These are phyloP conservation scores for Sclerotinia glacialis DNA, from an alignment of 2,329 filamentous ascomycete genomes.

Conservation along the genomic window DNA sequence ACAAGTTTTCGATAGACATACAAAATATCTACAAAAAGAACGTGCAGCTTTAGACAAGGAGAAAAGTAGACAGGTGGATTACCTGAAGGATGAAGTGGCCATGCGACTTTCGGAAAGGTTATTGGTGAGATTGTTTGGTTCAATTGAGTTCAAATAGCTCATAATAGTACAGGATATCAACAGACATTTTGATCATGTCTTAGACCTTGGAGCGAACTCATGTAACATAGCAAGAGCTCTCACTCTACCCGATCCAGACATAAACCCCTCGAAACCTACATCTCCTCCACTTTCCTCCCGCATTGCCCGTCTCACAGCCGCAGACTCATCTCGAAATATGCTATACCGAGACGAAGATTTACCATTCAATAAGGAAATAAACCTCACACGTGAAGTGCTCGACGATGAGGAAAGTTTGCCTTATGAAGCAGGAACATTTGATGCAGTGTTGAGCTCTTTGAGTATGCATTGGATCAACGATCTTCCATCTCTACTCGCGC, in stretches of 20 bases:
- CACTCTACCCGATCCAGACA: conserved; percentile 65
- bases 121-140: conserved; percentile 52
- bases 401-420: conserved; percentile 71
- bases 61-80: conserved; percentile 78
- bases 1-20: conserved; percentile 85
- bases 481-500: conserved; percentile 76
- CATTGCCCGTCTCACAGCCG: conserved; percentile 72
- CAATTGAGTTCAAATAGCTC: conserved; percentile 12
- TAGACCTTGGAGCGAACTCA: conserved; percentile 92
- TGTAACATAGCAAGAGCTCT: conserved; percentile 89
- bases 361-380: conserved; percentile 70
- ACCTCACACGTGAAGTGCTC: conserved; percentile 73
- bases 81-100: conserved; percentile 90
- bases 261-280: conserved; percentile 50
- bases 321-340: conserved; percentile 74
- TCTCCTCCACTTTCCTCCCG: conserved; percentile 66
- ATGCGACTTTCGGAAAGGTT: conserved; percentile 79
- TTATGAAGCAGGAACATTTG: conserved; percentile 74
- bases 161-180: conserved; percentile 72
- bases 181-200: conserved; percentile 74
- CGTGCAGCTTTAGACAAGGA: conserved; percentile 70
- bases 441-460: conserved; percentile 84
- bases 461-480: conserved; percentile 98
- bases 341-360: conserved; percentile 76
- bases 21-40: conserved; percentile 91